Conservation (phyloP, 495 filamentous ascomycete genomes). For the Chlorociboria aeruginascens region DNA sequence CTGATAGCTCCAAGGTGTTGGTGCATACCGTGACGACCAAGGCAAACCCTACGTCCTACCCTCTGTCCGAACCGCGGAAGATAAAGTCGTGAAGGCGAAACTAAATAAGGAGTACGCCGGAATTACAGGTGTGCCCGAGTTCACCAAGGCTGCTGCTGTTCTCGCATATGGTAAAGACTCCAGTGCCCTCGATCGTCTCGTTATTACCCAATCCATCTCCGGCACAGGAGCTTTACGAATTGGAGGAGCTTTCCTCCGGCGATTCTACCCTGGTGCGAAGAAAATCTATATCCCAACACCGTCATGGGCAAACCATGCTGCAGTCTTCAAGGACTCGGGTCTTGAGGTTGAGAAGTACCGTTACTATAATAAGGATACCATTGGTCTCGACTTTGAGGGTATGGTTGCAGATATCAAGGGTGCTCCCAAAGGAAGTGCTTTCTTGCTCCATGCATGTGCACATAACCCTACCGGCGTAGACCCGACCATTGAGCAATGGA, state of each 20-base stretch:
- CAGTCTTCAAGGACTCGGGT: constrained; percentile 88
- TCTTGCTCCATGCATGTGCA: constrained; percentile 93
- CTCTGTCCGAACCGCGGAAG: constrained; percentile 80
- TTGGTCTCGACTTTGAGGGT: constrained; percentile 94
- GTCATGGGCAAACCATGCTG: constrained; percentile 96
- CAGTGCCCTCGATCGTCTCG: constrained; percentile 64
- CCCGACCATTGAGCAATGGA: constrained; percentile 87
- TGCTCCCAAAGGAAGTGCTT: constrained; percentile 73
- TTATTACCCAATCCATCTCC: constrained; percentile 95
- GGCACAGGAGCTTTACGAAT: constrained; percentile 93
- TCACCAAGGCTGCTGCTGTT: constrained; percentile 81
- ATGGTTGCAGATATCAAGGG: constrained; percentile 83
- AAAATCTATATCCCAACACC: constrained; percentile 91
- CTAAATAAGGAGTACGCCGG: constrained; percentile 97
- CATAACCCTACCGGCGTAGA: constrained; percentile 99
- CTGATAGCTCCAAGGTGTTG: constrained; percentile 42
- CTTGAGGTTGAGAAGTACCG: constrained; percentile 86
- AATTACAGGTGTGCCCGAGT: constrained; percentile 88
- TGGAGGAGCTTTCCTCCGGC: constrained; percentile 81
- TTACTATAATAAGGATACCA: constrained; percentile 98
- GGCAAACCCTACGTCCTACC: constrained; percentile 97
- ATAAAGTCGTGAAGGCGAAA: constrained; percentile 62
- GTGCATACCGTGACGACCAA: constrained; percentile 83
- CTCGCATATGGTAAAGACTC: constrained; percentile 83
- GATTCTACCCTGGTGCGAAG: constrained; percentile 82